Evolutionary conservation across 1,284 basidiomycete species (phyloP), one percentile per base, ranked within the genome.

Genomic region (Pyrrhoderma lamaoense): DNA sequence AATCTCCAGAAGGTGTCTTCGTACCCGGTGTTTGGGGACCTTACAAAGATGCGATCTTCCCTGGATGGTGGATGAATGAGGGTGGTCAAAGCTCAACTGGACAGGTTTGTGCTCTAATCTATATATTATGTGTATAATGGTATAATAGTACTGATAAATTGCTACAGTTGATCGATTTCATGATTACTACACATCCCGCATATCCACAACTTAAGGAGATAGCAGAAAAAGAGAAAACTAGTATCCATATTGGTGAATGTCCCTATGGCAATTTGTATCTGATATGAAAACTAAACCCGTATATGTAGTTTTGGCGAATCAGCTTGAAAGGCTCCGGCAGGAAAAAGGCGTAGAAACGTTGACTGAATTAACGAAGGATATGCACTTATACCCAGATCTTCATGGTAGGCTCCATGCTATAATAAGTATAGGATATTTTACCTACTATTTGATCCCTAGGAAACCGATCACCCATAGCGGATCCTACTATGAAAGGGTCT

Each of bases 41-140:
- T 0, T 99, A 98, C 70, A 89, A 85, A 69, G 85, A 93, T 61
- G 81, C 88, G 14, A 78, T 95, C 22, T 96, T 98, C 71, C 86
- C 86, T 23, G 92, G 84, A 11, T 93, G 88, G 84, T 94, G 95
- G 96, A 97, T 98, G 93, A 99, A 96, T 63, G 95, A 99, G 70
- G 95, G 95, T 38, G 95, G 95, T 0, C 95, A 99, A 68, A 96
- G 93, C 16, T 95, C 93, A 0, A 99, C 95, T 0, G 96, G 95
- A n/a, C 94, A 96, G 70, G 84, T 83, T 53, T 49, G 64, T 52
- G 11, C 18, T 11, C 35, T 34, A 3, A 19, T 63, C 21, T 54
- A 51, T 18, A 16, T n/a, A n/a, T n/a, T n/a, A n/a, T n/a, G 38
- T 14, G 16, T 40, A 9, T 46, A 31, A 34, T 52, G n/a, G n/a